Base-by-base conservation (phyloP, 2,329 filamentous ascomycete species). In the Cordyceps militaris region DNA sequence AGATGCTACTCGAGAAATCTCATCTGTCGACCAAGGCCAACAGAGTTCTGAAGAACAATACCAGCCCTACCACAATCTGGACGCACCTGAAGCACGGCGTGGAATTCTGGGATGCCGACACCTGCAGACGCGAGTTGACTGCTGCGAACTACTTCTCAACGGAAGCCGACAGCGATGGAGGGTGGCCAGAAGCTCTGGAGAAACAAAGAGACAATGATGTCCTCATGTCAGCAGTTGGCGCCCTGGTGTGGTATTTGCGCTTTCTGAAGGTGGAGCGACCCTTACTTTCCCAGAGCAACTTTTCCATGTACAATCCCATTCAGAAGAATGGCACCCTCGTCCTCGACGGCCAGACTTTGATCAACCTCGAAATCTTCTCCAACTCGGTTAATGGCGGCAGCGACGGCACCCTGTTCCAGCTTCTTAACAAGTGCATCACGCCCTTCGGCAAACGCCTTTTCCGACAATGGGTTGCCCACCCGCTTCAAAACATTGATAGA, bases 381-480 rank as follows among this genome's bases (percentile, higher is more conserved):
- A 99, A 99, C 71, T 92, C 87, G 0, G 91, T 88, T 63, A 93
- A 97, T 67, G 93, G 92, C 8, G 85, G 90, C 14, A 70, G 79
- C 0, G 88, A 96, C 40, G 94, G 94, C 7, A 97, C 94, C 0
- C 75, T 99, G 1, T 99, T 97, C 72, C 83, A 82, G 53, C 84
- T 99, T 62, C 81, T 99, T 54, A 97, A 99, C 70, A 85, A 91
- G 53, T 99, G 94, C 69, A 87, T 97, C 61, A 97, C 94, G 3
- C 93, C 94, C 0, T 99, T 99, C 68, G 94, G 94, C 58, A 99
- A 99, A 74, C 88, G 94, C 11, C 84, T 96, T 70, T 91, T 99
- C 71, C 88, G 92, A 56, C 91, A 96, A 70, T 99, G 94, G 94
- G 88, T 99, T 3, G 97, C 93, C 66, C 94, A 99, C 71, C 94